Conservation (phyloP, 1,284 basidiomycete genomes). For the Cutaneotrichosporon sp. region DNA sequence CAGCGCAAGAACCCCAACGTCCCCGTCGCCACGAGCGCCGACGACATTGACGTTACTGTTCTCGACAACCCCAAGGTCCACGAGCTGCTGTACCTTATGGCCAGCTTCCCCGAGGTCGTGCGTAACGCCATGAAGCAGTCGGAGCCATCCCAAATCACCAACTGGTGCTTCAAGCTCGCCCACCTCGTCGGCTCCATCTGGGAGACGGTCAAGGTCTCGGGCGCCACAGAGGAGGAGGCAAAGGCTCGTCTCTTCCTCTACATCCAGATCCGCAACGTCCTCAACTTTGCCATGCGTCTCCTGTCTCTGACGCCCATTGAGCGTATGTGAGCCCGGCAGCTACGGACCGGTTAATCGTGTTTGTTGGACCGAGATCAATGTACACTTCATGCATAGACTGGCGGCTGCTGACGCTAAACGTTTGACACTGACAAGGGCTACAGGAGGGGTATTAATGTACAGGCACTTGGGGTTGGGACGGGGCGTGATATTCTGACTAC, state of each 20-base stretch:
- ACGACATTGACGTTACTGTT: conserved; percentile 63
- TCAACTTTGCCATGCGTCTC: conserved; percentile 78
- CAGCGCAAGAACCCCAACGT: conserved; percentile 89
- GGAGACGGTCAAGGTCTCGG: conserved; percentile 63
- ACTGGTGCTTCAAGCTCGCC: conserved; percentile 51
- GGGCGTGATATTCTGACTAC: too few relatives aligned
- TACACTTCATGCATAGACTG: neutral
- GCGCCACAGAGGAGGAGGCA: conserved; percentile 65
- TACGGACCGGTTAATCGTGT: too few relatives aligned
- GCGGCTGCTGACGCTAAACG: neutral
- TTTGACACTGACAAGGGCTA: neutral
- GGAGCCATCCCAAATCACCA: conserved; percentile 82
- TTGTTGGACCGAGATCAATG: too few relatives aligned
- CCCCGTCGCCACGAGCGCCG: conserved; percentile 59
- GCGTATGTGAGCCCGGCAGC: conserved; percentile 62
- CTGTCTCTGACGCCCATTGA: conserved; percentile 84
- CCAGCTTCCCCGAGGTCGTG: conserved; percentile 86
- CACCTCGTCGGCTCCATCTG: conserved; percentile 48
- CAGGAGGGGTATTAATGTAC: neutral
- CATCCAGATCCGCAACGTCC: conserved; percentile 78
- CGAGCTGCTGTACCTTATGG: conserved; percentile 80
- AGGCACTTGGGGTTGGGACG: too few relatives aligned
- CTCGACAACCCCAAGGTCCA: conserved; percentile 72
- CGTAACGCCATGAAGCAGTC: conserved; percentile 74
- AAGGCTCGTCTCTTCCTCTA: conserved; percentile 88